Conservation (phyloP, 2,329 filamentous ascomycete genomes). For the Venturia oleaginea region DNA sequence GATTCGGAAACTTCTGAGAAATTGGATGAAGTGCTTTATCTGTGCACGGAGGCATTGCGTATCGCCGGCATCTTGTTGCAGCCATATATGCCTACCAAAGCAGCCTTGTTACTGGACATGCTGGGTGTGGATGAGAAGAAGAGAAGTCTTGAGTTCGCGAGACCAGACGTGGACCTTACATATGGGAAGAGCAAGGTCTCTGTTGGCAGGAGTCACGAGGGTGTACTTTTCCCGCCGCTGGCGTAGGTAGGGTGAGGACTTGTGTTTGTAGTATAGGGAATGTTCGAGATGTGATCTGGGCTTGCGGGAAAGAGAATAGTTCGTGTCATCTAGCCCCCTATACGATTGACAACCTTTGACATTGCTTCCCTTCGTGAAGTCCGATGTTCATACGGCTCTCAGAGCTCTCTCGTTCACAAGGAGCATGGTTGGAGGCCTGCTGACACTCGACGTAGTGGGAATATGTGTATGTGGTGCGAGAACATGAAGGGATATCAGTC, state of each 20-base stretch:
- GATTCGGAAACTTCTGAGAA: constrained; percentile 26
- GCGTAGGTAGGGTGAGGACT: background rate
- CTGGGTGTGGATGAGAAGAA: constrained; percentile 59
- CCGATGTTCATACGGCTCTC: too few relatives aligned
- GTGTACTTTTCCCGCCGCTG: constrained; percentile 10
- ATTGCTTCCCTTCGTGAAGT: too few relatives aligned
- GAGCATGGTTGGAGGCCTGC: too few relatives aligned
- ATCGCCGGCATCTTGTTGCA: constrained; percentile 77
- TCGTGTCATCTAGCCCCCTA: too few relatives aligned
- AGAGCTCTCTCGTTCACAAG: too few relatives aligned
- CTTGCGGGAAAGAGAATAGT: background rate
- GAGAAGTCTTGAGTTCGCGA: constrained; percentile 55
- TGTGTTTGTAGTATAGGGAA: background rate
- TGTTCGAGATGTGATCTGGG: background rate
- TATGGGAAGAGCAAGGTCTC: constrained; percentile 50
- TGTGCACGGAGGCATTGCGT: constrained; percentile 66
- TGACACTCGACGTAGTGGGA: too few relatives aligned
- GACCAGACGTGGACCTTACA: constrained; percentile 52
- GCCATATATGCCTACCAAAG: constrained; percentile 80
- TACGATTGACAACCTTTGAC: too few relatives aligned
- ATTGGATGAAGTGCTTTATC: constrained; percentile 56
- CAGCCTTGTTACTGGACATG: constrained; percentile 62
- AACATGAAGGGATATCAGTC: too few relatives aligned
- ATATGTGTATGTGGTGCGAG: too few relatives aligned
- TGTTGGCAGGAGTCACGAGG: constrained; percentile 1